Base-by-base conservation (phyloP, 345 rosid species). In the Rhodomyrtus tomentosa region DNA sequence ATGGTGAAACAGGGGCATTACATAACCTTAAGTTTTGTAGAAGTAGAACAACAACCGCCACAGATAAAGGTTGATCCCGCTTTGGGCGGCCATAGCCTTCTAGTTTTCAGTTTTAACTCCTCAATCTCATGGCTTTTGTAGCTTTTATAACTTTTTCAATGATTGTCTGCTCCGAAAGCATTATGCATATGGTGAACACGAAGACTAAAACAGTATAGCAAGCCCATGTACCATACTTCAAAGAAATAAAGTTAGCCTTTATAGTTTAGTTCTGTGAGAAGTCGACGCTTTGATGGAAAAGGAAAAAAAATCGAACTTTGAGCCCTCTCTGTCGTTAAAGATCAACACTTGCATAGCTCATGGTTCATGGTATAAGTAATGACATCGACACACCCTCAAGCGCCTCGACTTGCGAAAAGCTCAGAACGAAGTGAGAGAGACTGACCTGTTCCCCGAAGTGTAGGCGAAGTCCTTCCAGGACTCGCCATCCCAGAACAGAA, bases 381-480 rank as follows among this genome's bases (percentile, higher is more conserved):
- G 55, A 5, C 82, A 15, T 29, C 5, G 51, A 80, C 51, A n/a
- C 32, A 27, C 51, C 50, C 51, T 40, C 50, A 13, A 80, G 29
- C 7, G 18, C 36, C 83, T 40, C 49, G 10, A 82, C 4, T 45
- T 25, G 36, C 76, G 4, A n/a, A 24, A 54, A 45, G 56, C 62
- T 24, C 5, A 16, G 38, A 36, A 68, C 8, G 79, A 36, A 32
- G 25, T 21, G 45, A 68, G 25, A 68, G 25, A 5, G 79, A 82
- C 84, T 18, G 79, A 89, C 93, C 93, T 90, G 52, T 90, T 88
- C 2, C 83, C 68, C 6, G 93, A 91, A 81, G 93, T 91, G 80
- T 87, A 83, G 76, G 93, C 93, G 62, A 91, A 91, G 85, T 91
- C 89, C 81, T 20, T 83, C 91, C 91, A 91, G 9, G 86, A 82